Evolutionary conservation across 2,329 filamentous ascomycete genomes (phyloP), one percentile per base, ranked within the genome.

Genomic region (Ophiocordyceps australis): DNA sequence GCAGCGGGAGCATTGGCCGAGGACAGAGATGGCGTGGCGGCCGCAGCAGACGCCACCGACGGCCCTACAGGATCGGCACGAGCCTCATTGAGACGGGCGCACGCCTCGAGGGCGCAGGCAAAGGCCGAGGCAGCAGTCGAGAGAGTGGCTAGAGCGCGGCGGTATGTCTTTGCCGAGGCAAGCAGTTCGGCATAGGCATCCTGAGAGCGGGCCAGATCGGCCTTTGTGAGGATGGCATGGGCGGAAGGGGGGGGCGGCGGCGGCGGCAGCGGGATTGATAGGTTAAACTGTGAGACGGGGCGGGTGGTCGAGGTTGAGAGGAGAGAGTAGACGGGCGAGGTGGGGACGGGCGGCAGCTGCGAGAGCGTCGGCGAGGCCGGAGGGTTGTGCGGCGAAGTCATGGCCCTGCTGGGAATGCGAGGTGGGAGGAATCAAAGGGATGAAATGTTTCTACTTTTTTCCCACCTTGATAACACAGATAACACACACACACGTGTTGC

Each of bases 1-100:
- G 63, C 65, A 43, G 54, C 57, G 33, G 54, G 53, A 27, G 49
- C 52, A 36, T 62, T 50, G 37, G 48, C 50, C 16, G 49, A 38
- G 4, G 55, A 47, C 3, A 10, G 7, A 10, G 7, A 7, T 7
- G 17, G 17, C 7, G 7, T 10, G 17, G 17, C 7, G 7, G 17
- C 7, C 7, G 17, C 17, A 10, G 17, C 7, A 10, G 7, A 7
- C 7, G 17, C 17, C 7, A 7, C 17, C 7, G 10, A 10, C n/a
- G n/a, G n/a, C n/a, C 52, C 52, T 23, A 72, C 54, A 25, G 60
- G 53, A 35, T 73, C 68, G 28, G 68, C 65, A 26, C 70, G 62
- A 18, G 71, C 65, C 42, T 76, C 71, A 40, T 75, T 76, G 17
- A 75, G 52, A 10, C 71, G 62, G n/a, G 72, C 72, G 45, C 72